These are phyloP conservation scores for Scheffersomyces ergatensis DNA, from an alignment of 805 yeast genomes.

Conservation along the genomic window DNA sequence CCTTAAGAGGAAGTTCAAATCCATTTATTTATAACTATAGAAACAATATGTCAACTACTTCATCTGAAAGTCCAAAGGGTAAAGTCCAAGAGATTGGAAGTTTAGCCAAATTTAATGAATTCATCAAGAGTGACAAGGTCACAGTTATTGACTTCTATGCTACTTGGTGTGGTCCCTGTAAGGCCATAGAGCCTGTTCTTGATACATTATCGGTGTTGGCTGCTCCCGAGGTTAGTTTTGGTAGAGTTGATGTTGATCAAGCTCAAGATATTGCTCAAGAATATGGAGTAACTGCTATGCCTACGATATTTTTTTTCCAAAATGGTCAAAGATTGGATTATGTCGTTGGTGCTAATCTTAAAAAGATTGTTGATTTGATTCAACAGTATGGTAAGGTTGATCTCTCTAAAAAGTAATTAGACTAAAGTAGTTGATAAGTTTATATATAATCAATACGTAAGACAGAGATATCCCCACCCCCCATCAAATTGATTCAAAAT, in stretches of 20 bases:
- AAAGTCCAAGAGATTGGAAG: constrained; percentile 27
- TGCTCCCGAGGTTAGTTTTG: constrained; percentile 53
- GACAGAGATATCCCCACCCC: too few species aligned
- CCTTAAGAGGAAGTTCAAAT: neutral
- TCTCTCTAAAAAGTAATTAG: constrained; percentile 2
- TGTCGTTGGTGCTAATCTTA: constrained; percentile 65
- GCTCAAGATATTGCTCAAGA: constrained; percentile 58
- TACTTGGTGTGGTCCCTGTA: constrained; percentile 47
- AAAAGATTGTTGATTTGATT: constrained; percentile 25
- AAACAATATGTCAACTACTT: neutral
- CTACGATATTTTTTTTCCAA: constrained; percentile 64
- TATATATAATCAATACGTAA: too few species aligned
- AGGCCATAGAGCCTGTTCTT: constrained; percentile 38
- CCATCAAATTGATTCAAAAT: too few species aligned
- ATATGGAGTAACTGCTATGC: constrained; percentile 71
- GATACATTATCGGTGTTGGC: constrained; percentile 30
- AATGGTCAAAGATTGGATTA: constrained; percentile 56
- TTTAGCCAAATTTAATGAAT: constrained; percentile 22
- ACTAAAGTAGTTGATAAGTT: too few species aligned
- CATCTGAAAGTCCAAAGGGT: neutral
- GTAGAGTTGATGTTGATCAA: constrained; percentile 70
- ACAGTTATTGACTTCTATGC: constrained; percentile 41
- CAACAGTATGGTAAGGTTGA: constrained; percentile 28
- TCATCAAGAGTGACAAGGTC: constrained; percentile 23
- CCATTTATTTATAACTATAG: neutral